Evolutionary conservation across 2,329 filamentous ascomycete genomes (phyloP), one percentile per base, ranked within the genome.

Genomic region (Phaeosphaeriaceae sp.): DNA sequence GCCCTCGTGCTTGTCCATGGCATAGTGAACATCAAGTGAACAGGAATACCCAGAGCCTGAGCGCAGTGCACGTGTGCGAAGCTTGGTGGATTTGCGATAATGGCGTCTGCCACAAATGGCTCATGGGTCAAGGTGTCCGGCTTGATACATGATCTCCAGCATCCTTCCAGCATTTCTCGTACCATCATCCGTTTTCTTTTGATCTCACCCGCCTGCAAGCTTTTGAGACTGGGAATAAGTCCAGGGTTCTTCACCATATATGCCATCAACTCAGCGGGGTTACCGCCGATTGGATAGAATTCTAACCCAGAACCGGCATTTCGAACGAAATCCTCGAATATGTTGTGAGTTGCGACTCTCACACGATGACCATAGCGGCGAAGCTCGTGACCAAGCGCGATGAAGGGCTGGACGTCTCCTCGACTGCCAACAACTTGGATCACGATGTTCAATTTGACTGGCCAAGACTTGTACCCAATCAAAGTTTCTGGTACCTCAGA

Each of bases 61-160:
- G 89, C 90, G 58, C 89, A 84, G 67, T 92, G 89, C 2, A 92
- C 82, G 68, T 92, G 89, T 0, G 88, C 90, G 75, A 91, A 92
- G 68, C 88, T 91, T 0, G 90, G 90, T 1, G 90, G 90, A 58
- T 92, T 92, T 1, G 90, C 90, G 65, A 92, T 91, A 63, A 92
- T 92, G 89, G 63, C 66, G 76, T 92, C 91, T 0, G 92, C 92
- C 40, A 96, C 88, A 70, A 96, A 96, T 1, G 90, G 91, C 17
- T 60, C 44, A 1, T 53, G 22, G 7, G 40, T 55, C 19, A 77
- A 65, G 9, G 77, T 70, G 2, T 77, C 79, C 10, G 70, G 68
- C 5, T 73, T 69, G 3, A 81, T 54, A 21, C 74, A 77, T 9
- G 67, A 65, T 2, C 56, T 54, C 69, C 69, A 74, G 59, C 67